Evolutionary conservation across 176 grass and related monocot species (phyloP).

Genomic region (Ensete ventricosum): DNA sequence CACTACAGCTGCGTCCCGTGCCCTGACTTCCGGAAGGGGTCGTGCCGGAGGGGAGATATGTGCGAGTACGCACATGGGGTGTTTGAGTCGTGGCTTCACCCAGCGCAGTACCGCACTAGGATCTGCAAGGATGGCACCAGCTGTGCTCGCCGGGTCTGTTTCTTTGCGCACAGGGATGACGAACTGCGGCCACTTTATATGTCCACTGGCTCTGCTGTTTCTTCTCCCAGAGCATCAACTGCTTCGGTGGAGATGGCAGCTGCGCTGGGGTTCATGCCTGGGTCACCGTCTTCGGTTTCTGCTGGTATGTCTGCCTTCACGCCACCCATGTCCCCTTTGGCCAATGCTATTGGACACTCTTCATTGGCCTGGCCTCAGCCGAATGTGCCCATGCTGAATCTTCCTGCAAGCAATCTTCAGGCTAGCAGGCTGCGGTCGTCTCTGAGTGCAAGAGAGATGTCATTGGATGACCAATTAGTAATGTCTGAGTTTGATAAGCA

Average conservation of each 20-base stretch:
- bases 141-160: conserved; percentile 75
- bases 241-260: conserved; percentile 72
- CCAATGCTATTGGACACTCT: conserved; percentile 15
- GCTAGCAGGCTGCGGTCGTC: conserved; percentile 73
- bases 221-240: conserved; percentile 43
- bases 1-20: conserved; percentile 78
- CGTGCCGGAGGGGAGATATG: conserved; percentile 52
- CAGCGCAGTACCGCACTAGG: conserved; percentile 74
- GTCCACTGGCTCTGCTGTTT: conserved; percentile 37
- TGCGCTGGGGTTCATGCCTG: conserved; percentile 48
- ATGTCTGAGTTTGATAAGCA: conserved; percentile 49
- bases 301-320: conserved; percentile 28
- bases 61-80: conserved; percentile 88
- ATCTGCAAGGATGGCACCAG: conserved; percentile 67
- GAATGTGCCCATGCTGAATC: conserved; percentile 23
- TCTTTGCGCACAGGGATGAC: conserved; percentile 70
- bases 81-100: conserved; percentile 94
- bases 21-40: conserved; percentile 69
- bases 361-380: conserved; percentile 21
- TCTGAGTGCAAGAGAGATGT: conserved; percentile 67
- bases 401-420: conserved; percentile 40
- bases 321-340: conserved; percentile 17
- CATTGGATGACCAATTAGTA: conserved; percentile 41
- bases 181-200: conserved; percentile 61
- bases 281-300: conserved; percentile 49